Base-by-base conservation (phyloP, 768 basidiomycete genomes). In the Auricularia sp. region DNA sequence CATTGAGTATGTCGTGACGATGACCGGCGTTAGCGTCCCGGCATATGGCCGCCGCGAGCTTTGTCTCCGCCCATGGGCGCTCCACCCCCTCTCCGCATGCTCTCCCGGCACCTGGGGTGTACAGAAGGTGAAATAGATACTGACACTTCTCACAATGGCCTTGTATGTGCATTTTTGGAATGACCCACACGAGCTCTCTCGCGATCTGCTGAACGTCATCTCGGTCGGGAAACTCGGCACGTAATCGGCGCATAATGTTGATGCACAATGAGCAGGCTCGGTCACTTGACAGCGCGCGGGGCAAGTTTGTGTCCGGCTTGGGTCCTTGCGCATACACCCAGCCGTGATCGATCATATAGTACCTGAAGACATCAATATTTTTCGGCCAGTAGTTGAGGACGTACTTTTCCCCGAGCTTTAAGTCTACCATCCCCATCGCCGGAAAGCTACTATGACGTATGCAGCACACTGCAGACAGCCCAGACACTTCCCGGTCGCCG, bases 41-140 rank as follows among this genome's bases (percentile, higher is more conserved):
- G 16, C 67, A 67, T 21, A 67, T 71, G 3, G 67, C 70, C 3
- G 66, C 65, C 1, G 61, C 65, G 0, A 68, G 65, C 29, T 68
- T 69, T 0, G 61, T 61, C 23, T 68, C 70, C 0, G 59, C 63
- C 70, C 70, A 71, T 0, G 63, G 56, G 8, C 61, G 63, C 60
- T 77, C 74, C 36, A 77, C 75, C 51, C 67, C 56, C 67, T 77
- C 74, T 1, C 73, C 73, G 51, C 62, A 67, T 0, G 70, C 39
- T 12, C 39, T 39, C 39, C 39, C 39, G 8, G 39, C 39, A 8
- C 39, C 39, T 12, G 39, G 8, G 8, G 39, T 39, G 39, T 39
- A 39, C 39, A 39, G 12, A 8, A 39, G 39, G 39, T 39, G 39
- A 12, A 39, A 39, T 12, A 39, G 12, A 18, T 54, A 54, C 51